Evolutionary conservation across 495 filamentous ascomycete species (phyloP), one percentile per base, ranked within the genome.

Genomic region (Podospora tetraspora): DNA sequence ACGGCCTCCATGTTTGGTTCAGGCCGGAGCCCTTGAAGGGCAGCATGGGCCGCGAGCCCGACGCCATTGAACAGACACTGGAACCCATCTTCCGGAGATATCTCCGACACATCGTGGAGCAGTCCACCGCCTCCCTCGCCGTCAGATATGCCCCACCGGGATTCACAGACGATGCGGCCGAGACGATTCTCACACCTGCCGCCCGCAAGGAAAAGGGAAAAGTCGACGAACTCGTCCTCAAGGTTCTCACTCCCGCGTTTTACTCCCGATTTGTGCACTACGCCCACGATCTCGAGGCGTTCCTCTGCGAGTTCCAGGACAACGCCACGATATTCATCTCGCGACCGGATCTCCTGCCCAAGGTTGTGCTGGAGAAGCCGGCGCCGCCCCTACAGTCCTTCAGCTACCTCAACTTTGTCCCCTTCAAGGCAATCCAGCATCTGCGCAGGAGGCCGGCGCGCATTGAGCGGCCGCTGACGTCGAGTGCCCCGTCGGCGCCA

Each of bases 201-300:
- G 71, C 72, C 24, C 57, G 43, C 63, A 24, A 67, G 37, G 34
- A 65, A n/a, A 24, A 61, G 7, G 34, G 23, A 3, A n/a, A 34
- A 29, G 61, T 58, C 3, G 69, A 81, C 13, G 61, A 78, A 16
- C 25, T 87, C 2, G 80, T 83, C 52, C 74, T 90, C 68, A 83
- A 81, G 29, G 74, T 89, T 21, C 75, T 87, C 1, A 87, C 83
- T 0, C 87, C 89, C 1, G 79, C 75, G 1, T 91, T 90, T 72
- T 91, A 90, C 74, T 79, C 83, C 58, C 78, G 82, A 59, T 83
- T 90, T 59, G 82, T 85, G 23, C 77, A 82, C 69, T 85, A 87
- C 68, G 71, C 79, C 9, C 78, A 86, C 70, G 76, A 81, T 27
- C 71, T 83, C 16, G 83, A 86, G 69, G 85, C 81, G 1, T 73